A percentile compares a stretch with the other conserved stretches of the same genome.
Evolutionary conservation across 495 filamentous ascomycete species (phyloP).

Genomic region (Choiromyces venosus): DNA sequence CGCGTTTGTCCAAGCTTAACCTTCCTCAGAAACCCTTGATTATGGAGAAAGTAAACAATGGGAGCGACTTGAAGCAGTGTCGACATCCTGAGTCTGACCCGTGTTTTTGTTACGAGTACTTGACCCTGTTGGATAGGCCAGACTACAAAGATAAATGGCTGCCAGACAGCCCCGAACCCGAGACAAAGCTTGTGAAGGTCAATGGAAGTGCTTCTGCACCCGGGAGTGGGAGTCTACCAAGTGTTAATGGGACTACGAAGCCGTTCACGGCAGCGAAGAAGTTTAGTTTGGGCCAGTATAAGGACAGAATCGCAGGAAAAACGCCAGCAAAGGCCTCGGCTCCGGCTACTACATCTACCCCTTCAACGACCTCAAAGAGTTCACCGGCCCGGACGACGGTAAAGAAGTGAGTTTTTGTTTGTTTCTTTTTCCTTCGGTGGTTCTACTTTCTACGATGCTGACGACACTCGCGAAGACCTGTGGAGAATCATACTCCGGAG

Average conservation of each 20-base stretch:
- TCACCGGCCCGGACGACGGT: conserved; percentile 24
- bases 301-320: conserved; percentile 27
- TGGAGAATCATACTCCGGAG: conserved; percentile 25
- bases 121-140: conserved; percentile 32
- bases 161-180: conserved; percentile 39
- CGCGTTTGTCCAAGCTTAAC: conserved; percentile 37
- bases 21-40: conserved; percentile 35
- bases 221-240: conserved; percentile 12
- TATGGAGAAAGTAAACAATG: conserved; percentile 30
- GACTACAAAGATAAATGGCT: conserved; percentile 40
- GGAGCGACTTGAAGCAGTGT: conserved; percentile 9
- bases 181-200: conserved; percentile 17
- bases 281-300: conserved; percentile 38
- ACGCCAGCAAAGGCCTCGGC: conserved; percentile 25
- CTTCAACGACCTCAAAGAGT: conserved; percentile 20
- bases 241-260: conserved; percentile 27
- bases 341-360: conserved; percentile 3
- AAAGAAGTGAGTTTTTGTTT: conserved; percentile 33
- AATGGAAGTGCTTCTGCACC: conserved; percentile 20
- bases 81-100: conserved; percentile 21
- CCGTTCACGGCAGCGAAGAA: conserved; percentile 32
- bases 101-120: conserved; percentile 42
- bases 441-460: conserved; percentile 17
- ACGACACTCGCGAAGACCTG: conserved; percentile 23
- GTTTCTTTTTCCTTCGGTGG: conserved; percentile 12